A percentile compares a stretch with the other conserved stretches of the same genome.
These are phyloP conservation scores for Tetradesmus obliquus DNA, from an alignment of 139 green algal genomes.

Conservation along the genomic window DNA sequence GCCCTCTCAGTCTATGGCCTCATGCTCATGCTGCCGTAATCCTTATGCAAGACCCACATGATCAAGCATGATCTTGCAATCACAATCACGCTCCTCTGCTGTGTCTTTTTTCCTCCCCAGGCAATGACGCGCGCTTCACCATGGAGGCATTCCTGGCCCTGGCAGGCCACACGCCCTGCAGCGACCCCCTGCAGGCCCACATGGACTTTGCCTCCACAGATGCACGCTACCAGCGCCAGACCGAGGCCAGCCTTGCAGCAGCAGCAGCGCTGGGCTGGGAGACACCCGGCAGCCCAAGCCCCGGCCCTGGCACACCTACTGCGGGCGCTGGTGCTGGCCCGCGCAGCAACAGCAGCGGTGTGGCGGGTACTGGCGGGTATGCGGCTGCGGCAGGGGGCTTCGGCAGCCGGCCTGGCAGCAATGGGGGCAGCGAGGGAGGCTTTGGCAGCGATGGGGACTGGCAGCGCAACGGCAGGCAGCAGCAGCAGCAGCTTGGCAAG, in stretches of 20 bases:
- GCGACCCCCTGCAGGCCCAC: slow-evolving; percentile 22
- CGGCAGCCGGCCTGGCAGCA: neutral
- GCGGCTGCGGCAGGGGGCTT: neutral
- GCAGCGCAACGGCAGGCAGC: neutral
- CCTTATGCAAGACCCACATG: neutral
- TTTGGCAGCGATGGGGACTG: neutral
- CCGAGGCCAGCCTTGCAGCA: slow-evolving; percentile 15
- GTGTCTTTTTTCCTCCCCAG: neutral
- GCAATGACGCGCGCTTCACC: slow-evolving; percentile 46
- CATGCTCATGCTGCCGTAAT: neutral
- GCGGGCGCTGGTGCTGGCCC: neutral
- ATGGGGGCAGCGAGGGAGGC: neutral
- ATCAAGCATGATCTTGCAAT: neutral
- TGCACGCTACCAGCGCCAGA: neutral
- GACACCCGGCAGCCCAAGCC: neutral
- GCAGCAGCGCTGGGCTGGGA: slow-evolving; percentile 37
- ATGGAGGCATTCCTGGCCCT: slow-evolving; percentile 43
- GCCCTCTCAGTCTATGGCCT: neutral
- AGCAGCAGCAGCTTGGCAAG: neutral
- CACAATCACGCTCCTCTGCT: neutral
- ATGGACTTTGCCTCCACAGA: neutral
- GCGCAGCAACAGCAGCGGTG: neutral
- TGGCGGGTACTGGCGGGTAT: neutral
- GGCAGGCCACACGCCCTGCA: slow-evolving; percentile 12
- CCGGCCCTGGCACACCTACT: neutral